A percentile compares a stretch with the other conserved stretches of the same genome.
These are phyloP conservation scores for Penstemon eatonii DNA, from an alignment of 257 asterid species.

Conservation along the genomic window DNA sequence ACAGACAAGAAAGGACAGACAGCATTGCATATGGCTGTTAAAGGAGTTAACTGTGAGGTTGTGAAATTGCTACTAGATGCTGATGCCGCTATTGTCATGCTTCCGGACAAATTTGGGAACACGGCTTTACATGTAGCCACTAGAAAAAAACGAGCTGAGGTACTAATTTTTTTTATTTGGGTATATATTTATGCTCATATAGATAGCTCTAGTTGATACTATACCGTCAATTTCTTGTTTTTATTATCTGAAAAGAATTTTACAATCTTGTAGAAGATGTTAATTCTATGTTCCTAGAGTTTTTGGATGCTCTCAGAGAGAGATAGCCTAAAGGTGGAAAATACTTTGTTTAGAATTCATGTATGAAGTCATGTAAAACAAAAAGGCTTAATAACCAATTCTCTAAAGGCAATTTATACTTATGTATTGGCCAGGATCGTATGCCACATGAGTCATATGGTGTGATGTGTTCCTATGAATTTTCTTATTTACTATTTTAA, in stretches of 20 bases:
- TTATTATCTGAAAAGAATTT: neutral
- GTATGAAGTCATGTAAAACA: too few species aligned
- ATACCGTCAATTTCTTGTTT: neutral
- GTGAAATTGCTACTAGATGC: constrained; percentile 49
- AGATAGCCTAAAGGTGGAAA: too few species aligned
- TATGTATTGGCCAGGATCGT: too few species aligned
- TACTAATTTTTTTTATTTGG: neutral
- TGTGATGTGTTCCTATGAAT: too few species aligned
- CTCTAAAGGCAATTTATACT: too few species aligned
- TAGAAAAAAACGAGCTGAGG: constrained; percentile 52
- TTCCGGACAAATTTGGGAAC: constrained; percentile 53
- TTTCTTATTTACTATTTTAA: too few species aligned
- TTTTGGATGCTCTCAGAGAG: too few species aligned
- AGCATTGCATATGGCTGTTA: constrained; percentile 60
- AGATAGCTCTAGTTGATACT: too few species aligned
- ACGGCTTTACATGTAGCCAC: constrained; percentile 60
- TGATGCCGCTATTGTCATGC: constrained; percentile 60
- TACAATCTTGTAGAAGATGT: neutral
- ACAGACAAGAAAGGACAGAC: constrained; percentile 60
- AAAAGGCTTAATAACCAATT: too few species aligned
- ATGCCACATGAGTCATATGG: too few species aligned
- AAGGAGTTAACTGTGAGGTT: constrained; percentile 50
- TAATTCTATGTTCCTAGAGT: neutral
- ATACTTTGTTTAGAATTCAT: too few species aligned
- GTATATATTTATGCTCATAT: too few species aligned